Conservation (phyloP, 169 alveolate genomes). For the Cryptosporidium viatorum region DNA sequence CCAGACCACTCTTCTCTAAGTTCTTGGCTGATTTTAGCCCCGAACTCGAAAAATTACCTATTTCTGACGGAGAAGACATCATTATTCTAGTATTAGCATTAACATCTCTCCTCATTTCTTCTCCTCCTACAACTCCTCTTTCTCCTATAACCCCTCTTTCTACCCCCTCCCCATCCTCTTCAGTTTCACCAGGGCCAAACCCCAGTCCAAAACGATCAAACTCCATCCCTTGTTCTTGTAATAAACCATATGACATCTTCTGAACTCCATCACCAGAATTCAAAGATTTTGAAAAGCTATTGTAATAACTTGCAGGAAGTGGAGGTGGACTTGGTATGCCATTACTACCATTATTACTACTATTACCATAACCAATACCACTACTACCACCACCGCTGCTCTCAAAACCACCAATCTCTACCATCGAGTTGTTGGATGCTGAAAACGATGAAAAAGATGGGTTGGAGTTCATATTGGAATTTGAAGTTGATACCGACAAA, state of each 20-base stretch:
- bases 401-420: background rate
- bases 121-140: too few species aligned
- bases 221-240: background rate
- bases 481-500: slow-evolving; percentile 2
- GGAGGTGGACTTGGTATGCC: background rate
- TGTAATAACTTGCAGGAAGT: background rate
- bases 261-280: background rate
- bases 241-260: background rate
- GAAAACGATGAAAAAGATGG: background rate
- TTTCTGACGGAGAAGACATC: background rate
- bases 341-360: too few species aligned
- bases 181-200: background rate
- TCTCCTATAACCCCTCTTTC: too few species aligned
- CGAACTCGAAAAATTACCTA: background rate
- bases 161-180: background rate
- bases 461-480: slow-evolving; percentile 16
- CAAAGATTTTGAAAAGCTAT: background rate
- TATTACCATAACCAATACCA: background rate
- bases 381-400: background rate
- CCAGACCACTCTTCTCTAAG: background rate
- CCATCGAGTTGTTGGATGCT: background rate
- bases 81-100: background rate
- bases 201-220: background rate
- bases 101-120: too few species aligned
- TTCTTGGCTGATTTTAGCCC: background rate